Evolutionary conservation across 2,329 filamentous ascomycete genomes (phyloP), one percentile per base, ranked within the genome.

Genomic region (Pseudogymnoascus sp.): DNA sequence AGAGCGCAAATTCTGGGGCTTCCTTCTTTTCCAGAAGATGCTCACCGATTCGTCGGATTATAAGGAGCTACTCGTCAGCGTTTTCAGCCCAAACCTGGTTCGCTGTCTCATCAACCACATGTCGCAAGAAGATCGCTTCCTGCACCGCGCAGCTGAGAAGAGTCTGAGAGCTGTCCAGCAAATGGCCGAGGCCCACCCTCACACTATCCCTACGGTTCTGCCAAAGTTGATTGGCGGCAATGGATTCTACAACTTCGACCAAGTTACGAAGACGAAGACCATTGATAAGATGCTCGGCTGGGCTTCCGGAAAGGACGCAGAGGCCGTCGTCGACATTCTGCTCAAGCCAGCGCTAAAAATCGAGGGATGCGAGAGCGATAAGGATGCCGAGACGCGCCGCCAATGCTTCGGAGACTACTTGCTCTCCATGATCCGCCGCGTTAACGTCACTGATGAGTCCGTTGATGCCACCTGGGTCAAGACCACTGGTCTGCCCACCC

Each of bases 1-100:
- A 47, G 91, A 93, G 69, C 89, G 96, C 63, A 97, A 97, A 75
- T 91, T 91, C 71, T 92, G 91, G 75, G 95, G 95, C 0, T 93
- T 97, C 76, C 86, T 93, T 70, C 83, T 97, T 2, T 91, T 97
- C 71, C 86, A 88, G 69, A 90, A 88, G 71, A 84, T 92, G 69
- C 77, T 97, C 3, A 77, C 81, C 51, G 77, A 78, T 3, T 75
- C 83, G 7, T 77, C 79, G 34, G 79, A 70, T 72, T 83, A 74
- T 67, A 74, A 66, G 67, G 79, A 73, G 64, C 82, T 81, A 69
- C 83, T 78, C 62, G 80, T 74, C 67, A 80, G 75, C 7, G 79
- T 96, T 0, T 96, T 97, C 73, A 92, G 90, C 70, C 86, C 87
- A 66, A 96, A 96, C 70, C 78, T 97, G 21, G 86, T 96, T 76